Conservation (phyloP, 2,329 filamentous ascomycete genomes). For the Aureobasidium uvarum region DNA sequence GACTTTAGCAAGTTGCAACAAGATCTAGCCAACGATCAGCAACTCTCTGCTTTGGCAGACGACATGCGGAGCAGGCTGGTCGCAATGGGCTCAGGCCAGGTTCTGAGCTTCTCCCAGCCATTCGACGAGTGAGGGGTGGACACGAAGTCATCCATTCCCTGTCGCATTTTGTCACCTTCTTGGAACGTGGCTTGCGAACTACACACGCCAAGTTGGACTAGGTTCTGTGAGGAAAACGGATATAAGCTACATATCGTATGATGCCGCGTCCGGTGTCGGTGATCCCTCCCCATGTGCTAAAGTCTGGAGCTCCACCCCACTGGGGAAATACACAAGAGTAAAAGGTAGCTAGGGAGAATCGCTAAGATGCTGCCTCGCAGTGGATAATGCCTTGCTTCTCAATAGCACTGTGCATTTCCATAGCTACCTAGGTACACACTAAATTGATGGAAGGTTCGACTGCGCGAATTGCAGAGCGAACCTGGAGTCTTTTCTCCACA, state of each 20-base stretch:
- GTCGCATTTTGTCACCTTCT: background rate
- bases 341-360: too few species aligned
- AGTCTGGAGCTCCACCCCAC: too few species aligned
- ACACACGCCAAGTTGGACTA: slow-evolving; percentile 1
- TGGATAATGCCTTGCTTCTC: too few species aligned
- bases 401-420: too few species aligned
- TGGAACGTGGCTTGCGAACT: slow-evolving; percentile 11
- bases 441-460: background rate
- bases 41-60: slow-evolving; percentile 50
- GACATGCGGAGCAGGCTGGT: slow-evolving; percentile 64
- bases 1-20: slow-evolving; percentile 52
- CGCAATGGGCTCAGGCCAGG: slow-evolving; percentile 59
- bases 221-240: background rate
- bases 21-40: slow-evolving; percentile 42
- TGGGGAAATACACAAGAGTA: too few species aligned
- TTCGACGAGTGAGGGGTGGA: slow-evolving; percentile 42
- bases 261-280: background rate
- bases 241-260: background rate
- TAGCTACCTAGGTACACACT: too few species aligned
- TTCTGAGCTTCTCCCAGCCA: slow-evolving; percentile 63
- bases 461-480: background rate
- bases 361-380: too few species aligned
- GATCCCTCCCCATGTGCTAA: background rate
- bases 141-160: background rate
- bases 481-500: background rate